Base-by-base conservation (phyloP, 2,329 filamentous ascomycete genomes). In the Colletotrichum caudatum region DNA sequence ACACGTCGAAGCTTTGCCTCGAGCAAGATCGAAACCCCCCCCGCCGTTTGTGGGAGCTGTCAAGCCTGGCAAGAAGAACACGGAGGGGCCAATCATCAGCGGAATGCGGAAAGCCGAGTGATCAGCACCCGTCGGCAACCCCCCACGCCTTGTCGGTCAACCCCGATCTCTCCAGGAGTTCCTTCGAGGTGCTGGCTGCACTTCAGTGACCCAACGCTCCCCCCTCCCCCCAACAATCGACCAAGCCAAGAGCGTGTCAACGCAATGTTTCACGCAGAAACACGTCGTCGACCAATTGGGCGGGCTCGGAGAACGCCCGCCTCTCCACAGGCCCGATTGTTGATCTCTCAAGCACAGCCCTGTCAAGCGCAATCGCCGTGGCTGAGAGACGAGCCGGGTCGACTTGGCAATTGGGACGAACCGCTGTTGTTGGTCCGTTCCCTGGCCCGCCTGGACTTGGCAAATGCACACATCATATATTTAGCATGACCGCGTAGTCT, bases 291-390 rank as follows among this genome's bases (percentile, higher is more conserved):
- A 5, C 61, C 33, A 54, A 64, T 54, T 29, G 48, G 50, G 18
- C 26, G 37, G 44, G 29, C 11, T 53, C 48, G 61, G 39, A 14
- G 12, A 20, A 46, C 8, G 50, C 26, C 48, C n/a, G 14, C 51
- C 53, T 69, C 53, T 50, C 64, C 65, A 58, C 68, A 58, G 20
- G 39, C 46, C 46, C 35, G 65, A 18, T 23, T 61, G 69, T 26
- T 50, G 65, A 72, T 69, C 69, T 37, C n/a, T 44, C 41, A 48
- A 69, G 48, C 69, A 72, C 53, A 64, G 69, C 69, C 69, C 65
- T 63, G 65, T 51, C 51, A 29, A 64, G 69, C 69, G 69, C 69
- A 71, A 69, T 72, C 69, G 64, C 65, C 59, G 69, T 72, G 69
- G 69, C 69, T 72, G 59, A 69, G 69, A 50, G 41, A 37, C 59